These are phyloP conservation scores for Agrocybe pediades DNA, from an alignment of 768 basidiomycete species.

Conservation along the genomic window DNA sequence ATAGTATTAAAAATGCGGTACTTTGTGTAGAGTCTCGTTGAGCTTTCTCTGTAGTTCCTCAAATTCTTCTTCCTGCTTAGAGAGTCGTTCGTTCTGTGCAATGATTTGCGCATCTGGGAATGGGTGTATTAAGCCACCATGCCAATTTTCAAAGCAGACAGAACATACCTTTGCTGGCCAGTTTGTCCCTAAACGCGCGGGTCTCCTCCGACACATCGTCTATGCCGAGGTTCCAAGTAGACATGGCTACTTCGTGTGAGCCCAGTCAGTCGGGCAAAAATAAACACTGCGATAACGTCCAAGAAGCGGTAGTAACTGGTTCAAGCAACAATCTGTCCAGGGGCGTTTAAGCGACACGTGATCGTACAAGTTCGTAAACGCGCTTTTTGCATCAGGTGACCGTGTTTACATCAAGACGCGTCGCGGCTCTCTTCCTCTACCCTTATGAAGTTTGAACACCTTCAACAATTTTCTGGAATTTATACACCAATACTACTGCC, in stretches of 20 bases:
- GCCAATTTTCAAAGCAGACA: background rate
- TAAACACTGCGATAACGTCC: background rate
- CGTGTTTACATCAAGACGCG: no score
- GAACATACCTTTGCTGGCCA: constrained; percentile 49
- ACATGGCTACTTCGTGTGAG: constrained; percentile 35
- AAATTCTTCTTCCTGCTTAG: constrained; percentile 41
- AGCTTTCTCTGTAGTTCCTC: constrained; percentile 42
- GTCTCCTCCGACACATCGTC: constrained; percentile 50
- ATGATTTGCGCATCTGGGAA: constrained; percentile 49
- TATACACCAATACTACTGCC: no score
- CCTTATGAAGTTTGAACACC: no score
- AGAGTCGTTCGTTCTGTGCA: constrained; percentile 44
- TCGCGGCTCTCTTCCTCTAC: no score
- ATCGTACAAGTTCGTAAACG: no score
- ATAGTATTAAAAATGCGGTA: constrained; percentile 20
- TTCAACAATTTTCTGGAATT: no score
- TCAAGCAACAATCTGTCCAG: background rate
- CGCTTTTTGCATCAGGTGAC: no score
- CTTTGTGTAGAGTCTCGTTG: constrained; percentile 51
- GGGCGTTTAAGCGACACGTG: constrained; percentile 6
- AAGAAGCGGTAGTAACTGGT: background rate
- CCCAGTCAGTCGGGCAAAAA: constrained; percentile 2
- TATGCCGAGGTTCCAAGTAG: constrained; percentile 45
- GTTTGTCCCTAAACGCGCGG: constrained; percentile 46
- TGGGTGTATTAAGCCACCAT: constrained; percentile 11